Base-by-base conservation (phyloP, 495 filamentous ascomycete genomes). In the Annulohypoxylon bovei region DNA sequence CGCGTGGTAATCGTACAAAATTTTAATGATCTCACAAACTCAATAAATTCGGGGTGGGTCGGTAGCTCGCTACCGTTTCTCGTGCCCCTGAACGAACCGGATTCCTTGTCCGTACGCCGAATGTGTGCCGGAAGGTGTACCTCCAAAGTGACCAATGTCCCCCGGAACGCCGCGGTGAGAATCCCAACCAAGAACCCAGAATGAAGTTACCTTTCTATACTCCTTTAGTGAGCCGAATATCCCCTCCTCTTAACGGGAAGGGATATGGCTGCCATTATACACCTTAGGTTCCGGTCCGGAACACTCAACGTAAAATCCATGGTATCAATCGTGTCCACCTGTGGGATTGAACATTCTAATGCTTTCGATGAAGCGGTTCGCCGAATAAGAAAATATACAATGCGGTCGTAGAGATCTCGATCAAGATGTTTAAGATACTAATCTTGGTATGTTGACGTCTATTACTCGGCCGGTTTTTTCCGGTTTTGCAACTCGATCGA, bases 401-500 rank as follows among this genome's bases (percentile, higher is more conserved):
- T 74, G 62, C 59, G 65, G 65, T 73, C 61, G 64, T 62, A 60
- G 66, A 66, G 47, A 53, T 57, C 49, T 58, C 37, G 47, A 35
- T 62, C 40, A 37, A 47, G 56, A 39, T 46, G 23, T 47, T 20
- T 25, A 35, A 52, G 49, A 57, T 32, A 33, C 33, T 40, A 37
- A 25, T 66, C 33, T 20, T 22, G 25, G 50, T 46, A 7, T 27
- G 39, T 37, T 18, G 62, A 18, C 5, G 27, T 27, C 57, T 16
- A 75, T 72, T 59, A 62, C 40, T 73, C 74, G 25, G 50, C 42
- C 46, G 68, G 64, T 58, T 80, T 83, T 12, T 80, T 83, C n/a
- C 80, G 79, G 55, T 67, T 76, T 64, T 82, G 78, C 69, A 82
- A 64, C 59, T 83, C 82, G 74, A 83, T 82, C 22, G 78, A 65